Base-by-base conservation (phyloP, 208 protist genomes). In the Crithidia sp. region DNA sequence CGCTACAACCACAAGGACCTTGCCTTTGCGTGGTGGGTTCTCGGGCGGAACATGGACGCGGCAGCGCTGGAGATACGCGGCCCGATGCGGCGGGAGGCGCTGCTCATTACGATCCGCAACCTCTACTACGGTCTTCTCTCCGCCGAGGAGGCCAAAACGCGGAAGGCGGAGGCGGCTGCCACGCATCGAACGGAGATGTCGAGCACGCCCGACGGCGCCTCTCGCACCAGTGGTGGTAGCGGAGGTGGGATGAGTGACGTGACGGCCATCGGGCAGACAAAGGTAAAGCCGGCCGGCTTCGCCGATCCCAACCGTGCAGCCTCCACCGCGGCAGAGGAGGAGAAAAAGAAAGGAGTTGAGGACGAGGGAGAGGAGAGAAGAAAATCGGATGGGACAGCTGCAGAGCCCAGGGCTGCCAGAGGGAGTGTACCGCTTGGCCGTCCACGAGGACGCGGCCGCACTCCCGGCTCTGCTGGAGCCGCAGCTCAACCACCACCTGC, bases 1-100 rank as follows among this genome's bases (percentile, higher is more conserved):
- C 81, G 87, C n/a, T 91, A 91, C 74, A 95, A 86, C 66, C 74
- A 90, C 61, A 95, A 95, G 68, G 88, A 93, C 55, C 68, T 95
- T 47, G 84, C 80, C 52, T 95, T 95, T 80, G 82, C 85, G 45
- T 93, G 88, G 84, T 95, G 90, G 90, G 90, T 95, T 19, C 60
- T 95, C n/a, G 84, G 86, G 7, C 76, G 80, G 14, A 84, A 95
- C 66, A 95, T 95, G 90, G 76, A 91, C 75, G 76, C 77, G 5
- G 65, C 66, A 3, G 86, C 82, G 5, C 76, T 95, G 43, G 79
- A 89, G 57, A 62, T 79, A 8, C 71, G 76, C 10, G 68, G 83
- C 43, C 76, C 85, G 3, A 71, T 80, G 63, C 85, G 90, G 16
- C 85, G 87, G 7, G 90, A 95, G 75, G 82, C 85, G 19, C 70